phyloP scores from a whole-genome alignment of 257 asterid species.

The Misopates orontium region DNA sequence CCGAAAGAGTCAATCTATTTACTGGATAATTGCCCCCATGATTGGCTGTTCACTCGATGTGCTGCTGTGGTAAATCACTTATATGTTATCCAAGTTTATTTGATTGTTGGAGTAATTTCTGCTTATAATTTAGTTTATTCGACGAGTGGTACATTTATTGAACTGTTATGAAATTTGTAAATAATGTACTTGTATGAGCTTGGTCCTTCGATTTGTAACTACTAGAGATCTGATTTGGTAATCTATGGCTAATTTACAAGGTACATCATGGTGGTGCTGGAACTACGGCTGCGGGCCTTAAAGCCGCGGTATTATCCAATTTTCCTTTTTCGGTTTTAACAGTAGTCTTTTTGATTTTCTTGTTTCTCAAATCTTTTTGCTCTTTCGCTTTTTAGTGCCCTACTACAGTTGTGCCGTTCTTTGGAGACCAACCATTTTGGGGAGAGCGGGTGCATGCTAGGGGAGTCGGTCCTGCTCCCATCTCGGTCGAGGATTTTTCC shows the following conservation, averaged over 20 bases:
- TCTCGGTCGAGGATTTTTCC: conserved; percentile 77
- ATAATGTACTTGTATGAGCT: background rate
- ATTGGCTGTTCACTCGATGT: conserved; percentile 85
- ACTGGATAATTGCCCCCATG: conserved; percentile 46
- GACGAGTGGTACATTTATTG: no score
- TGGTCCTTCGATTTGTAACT: background rate
- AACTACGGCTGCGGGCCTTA: conserved; percentile 96
- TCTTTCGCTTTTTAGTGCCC: conserved; percentile 60
- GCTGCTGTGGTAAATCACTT: conserved; percentile 70
- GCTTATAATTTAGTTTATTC: background rate
- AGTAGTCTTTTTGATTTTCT: background rate
- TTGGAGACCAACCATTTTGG: conserved; percentile 95
- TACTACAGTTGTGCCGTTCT: conserved; percentile 87
- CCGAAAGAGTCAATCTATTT: conserved; percentile 65
- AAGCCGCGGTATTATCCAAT: conserved; percentile 64
- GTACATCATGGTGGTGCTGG: conserved; percentile 99
- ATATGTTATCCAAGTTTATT: conserved; percentile 4
- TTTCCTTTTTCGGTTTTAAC: background rate
- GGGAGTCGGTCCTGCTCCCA: conserved; percentile 94
- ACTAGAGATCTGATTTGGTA: conserved; percentile 3
- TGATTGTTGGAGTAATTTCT: background rate
- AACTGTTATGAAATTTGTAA: no score
- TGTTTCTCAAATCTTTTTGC: background rate
- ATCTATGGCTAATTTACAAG: conserved; percentile 37
- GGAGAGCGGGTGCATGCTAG: conserved; percentile 79